phyloP scores from a whole-genome alignment of 2,329 filamentous ascomycete genomes.

The Colletotrichum gloeosporioides region DNA sequence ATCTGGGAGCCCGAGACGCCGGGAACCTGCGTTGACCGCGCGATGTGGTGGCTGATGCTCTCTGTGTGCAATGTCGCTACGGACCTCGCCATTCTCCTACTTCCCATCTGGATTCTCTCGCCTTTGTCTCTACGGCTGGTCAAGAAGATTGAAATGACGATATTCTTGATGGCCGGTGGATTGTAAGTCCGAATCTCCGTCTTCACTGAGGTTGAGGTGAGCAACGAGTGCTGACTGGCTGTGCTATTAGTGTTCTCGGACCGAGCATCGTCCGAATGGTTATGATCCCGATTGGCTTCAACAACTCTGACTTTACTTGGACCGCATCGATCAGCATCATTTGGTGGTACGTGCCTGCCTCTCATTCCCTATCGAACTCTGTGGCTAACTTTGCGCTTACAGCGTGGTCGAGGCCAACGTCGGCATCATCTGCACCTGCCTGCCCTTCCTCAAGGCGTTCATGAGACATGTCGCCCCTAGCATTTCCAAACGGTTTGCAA shows the following conservation, averaged over 20 bases:
- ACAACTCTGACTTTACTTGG: slow-evolving; percentile 15
- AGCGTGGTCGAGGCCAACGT: slow-evolving; percentile 20
- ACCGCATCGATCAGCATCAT: slow-evolving; percentile 19
- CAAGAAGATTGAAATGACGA: slow-evolving; percentile 19
- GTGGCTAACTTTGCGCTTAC: neutral
- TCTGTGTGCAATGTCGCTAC: slow-evolving; percentile 21
- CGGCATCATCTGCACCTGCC: slow-evolving; percentile 20
- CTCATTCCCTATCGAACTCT: neutral
- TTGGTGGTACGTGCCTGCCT: slow-evolving; percentile 4
- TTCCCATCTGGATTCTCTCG: slow-evolving; percentile 21
- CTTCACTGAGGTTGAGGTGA: accelerated
- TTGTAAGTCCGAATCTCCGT: neutral
- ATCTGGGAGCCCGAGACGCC: slow-evolving; percentile 3
- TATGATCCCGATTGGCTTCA: slow-evolving; percentile 13
- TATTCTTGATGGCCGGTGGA: slow-evolving; percentile 20
- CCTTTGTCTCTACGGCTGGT: neutral
- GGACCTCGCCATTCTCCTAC: slow-evolving; percentile 21
- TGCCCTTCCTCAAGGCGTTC: slow-evolving; percentile 18
- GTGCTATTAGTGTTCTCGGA: slow-evolving; percentile 4
- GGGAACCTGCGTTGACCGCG: slow-evolving; percentile 10
- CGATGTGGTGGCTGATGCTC: slow-evolving; percentile 21
- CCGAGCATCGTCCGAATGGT: slow-evolving; percentile 19
- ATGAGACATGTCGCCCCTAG: neutral
- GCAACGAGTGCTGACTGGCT: neutral
- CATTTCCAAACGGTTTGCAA: neutral